Percentiles rank a stretch among this genome's conserved stretches.
These are phyloP conservation scores for Trichophyton rubrum DNA, from an alignment of 2,329 filamentous ascomycete genomes.

Conservation along the genomic window DNA sequence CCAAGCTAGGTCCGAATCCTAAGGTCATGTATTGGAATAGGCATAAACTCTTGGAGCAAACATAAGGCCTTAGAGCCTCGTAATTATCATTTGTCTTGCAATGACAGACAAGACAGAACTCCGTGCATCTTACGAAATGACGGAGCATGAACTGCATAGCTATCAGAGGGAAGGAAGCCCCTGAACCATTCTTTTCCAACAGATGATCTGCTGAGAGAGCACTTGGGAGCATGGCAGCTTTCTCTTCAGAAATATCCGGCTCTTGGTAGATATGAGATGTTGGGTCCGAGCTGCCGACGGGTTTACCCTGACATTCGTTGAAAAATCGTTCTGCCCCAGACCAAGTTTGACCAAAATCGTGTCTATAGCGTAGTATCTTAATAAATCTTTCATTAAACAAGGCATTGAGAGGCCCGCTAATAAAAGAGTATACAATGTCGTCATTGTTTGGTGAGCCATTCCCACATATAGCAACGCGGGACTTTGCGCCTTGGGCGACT, in stretches of 20 bases:
- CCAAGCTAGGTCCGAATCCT: slow-evolving; percentile 74
- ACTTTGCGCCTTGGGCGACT: neutral
- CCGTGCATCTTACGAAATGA: slow-evolving; percentile 66
- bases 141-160: slow-evolving; percentile 64
- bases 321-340: slow-evolving; percentile 51
- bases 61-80: slow-evolving; percentile 45
- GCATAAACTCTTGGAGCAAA: slow-evolving; percentile 64
- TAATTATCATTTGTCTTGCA: slow-evolving; percentile 52
- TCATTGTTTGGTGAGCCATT: neutral
- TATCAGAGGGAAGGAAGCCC: slow-evolving; percentile 44
- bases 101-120: slow-evolving; percentile 81
- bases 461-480: neutral
- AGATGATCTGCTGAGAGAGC: slow-evolving; percentile 43
- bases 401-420: slow-evolving; percentile 58
- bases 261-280: slow-evolving; percentile 13
- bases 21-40: slow-evolving; percentile 78
- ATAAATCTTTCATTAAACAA: slow-evolving; percentile 56
- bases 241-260: slow-evolving; percentile 17
- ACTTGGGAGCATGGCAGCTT: slow-evolving; percentile 25
- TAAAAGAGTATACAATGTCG: slow-evolving; percentile 48
- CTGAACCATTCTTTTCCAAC: slow-evolving; percentile 15
- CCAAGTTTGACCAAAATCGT: slow-evolving; percentile 47
- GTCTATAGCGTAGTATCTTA: slow-evolving; percentile 48
- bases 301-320: slow-evolving; percentile 34
- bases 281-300: slow-evolving; percentile 9